Conservation (phyloP, 2,329 filamentous ascomycete genomes). For the Chrysoporthe puriensis region DNA sequence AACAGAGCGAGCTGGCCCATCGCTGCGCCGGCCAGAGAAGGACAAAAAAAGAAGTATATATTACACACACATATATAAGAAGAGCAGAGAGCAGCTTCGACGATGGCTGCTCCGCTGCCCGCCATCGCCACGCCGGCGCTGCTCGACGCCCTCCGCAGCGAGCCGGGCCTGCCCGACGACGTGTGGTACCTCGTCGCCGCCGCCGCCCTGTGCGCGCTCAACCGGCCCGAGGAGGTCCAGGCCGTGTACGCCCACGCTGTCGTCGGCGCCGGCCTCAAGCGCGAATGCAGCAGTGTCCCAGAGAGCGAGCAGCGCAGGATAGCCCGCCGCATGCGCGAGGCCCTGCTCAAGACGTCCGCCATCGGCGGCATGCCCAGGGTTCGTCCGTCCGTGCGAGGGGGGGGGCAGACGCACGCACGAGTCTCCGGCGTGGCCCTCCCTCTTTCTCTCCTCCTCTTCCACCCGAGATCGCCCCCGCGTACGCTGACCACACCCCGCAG, state of each 20-base stretch:
- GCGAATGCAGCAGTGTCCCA: not conserved
- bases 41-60: not conserved
- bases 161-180: slow-evolving; percentile 47
- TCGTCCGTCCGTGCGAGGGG: too few species aligned
- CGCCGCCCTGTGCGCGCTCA: slow-evolving; percentile 50
- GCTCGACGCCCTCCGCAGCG: slow-evolving; percentile 44
- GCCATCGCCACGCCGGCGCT: slow-evolving; percentile 46
- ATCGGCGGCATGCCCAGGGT: slow-evolving; percentile 57
- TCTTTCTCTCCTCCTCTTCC: slow-evolving; percentile 4
- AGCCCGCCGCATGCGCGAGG: slow-evolving; percentile 51
- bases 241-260: slow-evolving; percentile 49
- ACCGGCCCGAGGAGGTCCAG: slow-evolving; percentile 53
- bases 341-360: slow-evolving; percentile 51
- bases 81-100: not conserved
- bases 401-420: too few species aligned
- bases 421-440: too few species aligned
- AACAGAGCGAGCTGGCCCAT: too few species aligned
- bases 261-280: slow-evolving; percentile 28
- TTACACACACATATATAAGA: too few species aligned
- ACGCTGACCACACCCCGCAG: slow-evolving; percentile 33
- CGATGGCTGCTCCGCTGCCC: slow-evolving; percentile 28
- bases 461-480: not conserved
- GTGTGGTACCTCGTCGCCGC: slow-evolving; percentile 54
- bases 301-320: slow-evolving; percentile 46
- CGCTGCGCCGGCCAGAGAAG: not conserved